phyloP scores from a whole-genome alignment of 139 green algal genomes.

The Micractinium sp. region DNA sequence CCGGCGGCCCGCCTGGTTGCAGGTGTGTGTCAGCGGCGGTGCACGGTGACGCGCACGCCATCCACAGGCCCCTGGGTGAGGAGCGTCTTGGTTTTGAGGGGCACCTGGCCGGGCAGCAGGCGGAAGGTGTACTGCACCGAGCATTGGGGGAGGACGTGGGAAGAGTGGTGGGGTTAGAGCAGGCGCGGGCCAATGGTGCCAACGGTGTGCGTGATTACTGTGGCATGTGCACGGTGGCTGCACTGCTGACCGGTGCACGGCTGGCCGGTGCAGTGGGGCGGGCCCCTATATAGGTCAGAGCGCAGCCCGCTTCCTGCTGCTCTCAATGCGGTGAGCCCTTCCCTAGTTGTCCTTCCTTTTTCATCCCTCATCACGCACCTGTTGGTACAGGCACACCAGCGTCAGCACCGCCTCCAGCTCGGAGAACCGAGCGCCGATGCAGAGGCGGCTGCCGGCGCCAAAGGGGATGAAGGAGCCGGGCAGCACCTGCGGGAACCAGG shows the following conservation, averaged over 20 bases:
- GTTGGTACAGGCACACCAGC: conserved; percentile 12
- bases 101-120: conserved; percentile 18
- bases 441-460: background rate
- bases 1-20: too few relatives aligned
- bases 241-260: too few relatives aligned
- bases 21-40: background rate
- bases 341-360: too few relatives aligned
- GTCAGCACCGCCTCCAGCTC: background rate
- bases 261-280: too few relatives aligned
- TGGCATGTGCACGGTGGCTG: too few relatives aligned
- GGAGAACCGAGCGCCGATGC: background rate
- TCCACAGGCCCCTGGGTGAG: background rate
- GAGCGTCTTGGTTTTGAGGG: conserved; percentile 18
- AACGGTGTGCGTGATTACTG: too few relatives aligned
- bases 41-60: conserved; percentile 14
- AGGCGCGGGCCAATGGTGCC: too few relatives aligned
- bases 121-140: conserved; percentile 10
- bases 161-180: background rate
- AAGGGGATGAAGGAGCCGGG: background rate
- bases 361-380: background rate
- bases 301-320: too few relatives aligned
- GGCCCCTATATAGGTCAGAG: too few relatives aligned
- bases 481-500: background rate
- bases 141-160: background rate
- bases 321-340: too few relatives aligned